Percentiles rank a stretch among this genome's conserved stretches.
Conservation (phyloP, 257 asterid genomes). For the Perilla frutescens region DNA sequence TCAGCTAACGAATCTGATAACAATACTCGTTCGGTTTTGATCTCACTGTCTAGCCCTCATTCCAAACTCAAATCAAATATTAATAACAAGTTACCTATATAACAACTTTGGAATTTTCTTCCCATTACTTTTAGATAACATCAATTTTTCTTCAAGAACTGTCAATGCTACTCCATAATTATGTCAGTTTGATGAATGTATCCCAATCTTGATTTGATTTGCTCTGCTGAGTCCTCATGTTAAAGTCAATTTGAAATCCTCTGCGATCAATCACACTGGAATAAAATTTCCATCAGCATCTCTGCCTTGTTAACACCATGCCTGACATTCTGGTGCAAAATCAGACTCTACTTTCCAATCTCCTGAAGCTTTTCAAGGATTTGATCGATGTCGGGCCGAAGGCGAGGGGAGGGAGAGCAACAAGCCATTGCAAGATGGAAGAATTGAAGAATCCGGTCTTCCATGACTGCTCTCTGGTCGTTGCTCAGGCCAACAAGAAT, state of each 20-base stretch:
- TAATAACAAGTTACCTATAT: no score
- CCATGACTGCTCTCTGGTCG: conserved; percentile 44
- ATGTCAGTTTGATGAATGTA: background rate
- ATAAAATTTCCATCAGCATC: no score
- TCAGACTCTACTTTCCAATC: conserved; percentile 45
- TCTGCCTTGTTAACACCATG: no score
- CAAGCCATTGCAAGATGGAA: conserved; percentile 81
- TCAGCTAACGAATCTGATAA: no score
- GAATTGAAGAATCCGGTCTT: conserved; percentile 54
- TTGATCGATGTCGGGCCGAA: conserved; percentile 62
- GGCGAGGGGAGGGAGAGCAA: conserved; percentile 73
- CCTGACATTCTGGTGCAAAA: no score
- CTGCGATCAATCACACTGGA: no score
- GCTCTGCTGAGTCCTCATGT: no score
- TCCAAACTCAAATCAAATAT: no score
- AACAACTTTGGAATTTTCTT: background rate
- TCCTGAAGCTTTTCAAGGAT: conserved; percentile 70
- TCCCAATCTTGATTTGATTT: no score
- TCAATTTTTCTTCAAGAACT: background rate
- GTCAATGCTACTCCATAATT: background rate
- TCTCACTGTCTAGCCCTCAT: no score
- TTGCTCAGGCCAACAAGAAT: conserved; percentile 53
- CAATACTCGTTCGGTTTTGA: no score
- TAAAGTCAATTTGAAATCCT: no score
- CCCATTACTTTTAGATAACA: background rate